Evolutionary conservation across 2,329 filamentous ascomycete species (phyloP).

Genomic region (Curvularia sp.): DNA sequence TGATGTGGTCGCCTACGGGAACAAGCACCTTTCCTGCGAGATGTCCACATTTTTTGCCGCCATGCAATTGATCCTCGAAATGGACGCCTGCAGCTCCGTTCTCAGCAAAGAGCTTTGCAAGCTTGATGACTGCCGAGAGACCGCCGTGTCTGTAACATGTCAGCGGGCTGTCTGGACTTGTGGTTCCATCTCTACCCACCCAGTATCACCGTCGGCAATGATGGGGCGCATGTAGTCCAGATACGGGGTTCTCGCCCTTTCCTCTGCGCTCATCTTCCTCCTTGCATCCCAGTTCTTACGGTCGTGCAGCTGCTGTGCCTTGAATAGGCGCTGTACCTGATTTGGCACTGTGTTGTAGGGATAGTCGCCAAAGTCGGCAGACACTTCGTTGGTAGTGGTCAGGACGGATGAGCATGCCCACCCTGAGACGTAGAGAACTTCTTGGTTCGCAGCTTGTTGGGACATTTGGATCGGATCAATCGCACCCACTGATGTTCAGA

Average conservation of each 20-base stretch:
- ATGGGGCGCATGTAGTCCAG: constrained; percentile 93
- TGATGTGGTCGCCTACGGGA: constrained; percentile 93
- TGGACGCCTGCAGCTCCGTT: constrained; percentile 96
- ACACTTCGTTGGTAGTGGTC: constrained; percentile 95
- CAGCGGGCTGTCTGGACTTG: constrained; percentile 4
- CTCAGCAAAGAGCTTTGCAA: constrained; percentile 96
- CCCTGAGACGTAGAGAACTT: constrained; percentile 93
- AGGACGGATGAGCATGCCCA: constrained; percentile 97
- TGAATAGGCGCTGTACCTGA: constrained; percentile 94
- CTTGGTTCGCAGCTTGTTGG: constrained; percentile 93
- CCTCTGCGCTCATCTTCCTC: constrained; percentile 75
- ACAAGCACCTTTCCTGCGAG: constrained; percentile 95
- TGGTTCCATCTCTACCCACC: constrained; percentile 48
- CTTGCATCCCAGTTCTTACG: constrained; percentile 91
- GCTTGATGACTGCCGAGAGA: constrained; percentile 88
- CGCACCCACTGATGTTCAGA: constrained; percentile 74
- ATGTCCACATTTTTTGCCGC: constrained; percentile 98
- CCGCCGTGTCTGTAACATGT: constrained; percentile 76
- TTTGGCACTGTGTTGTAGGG: constrained; percentile 99
- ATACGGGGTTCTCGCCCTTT: constrained; percentile 80
- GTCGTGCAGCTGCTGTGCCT: constrained; percentile 96
- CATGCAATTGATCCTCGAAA: constrained; percentile 97
- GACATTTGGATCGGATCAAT: constrained; percentile 99
- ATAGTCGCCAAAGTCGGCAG: constrained; percentile 97
- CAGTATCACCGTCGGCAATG: constrained; percentile 94